Evolutionary conservation across 768 basidiomycete genomes (phyloP).

Genomic region (Panellus pusillus): DNA sequence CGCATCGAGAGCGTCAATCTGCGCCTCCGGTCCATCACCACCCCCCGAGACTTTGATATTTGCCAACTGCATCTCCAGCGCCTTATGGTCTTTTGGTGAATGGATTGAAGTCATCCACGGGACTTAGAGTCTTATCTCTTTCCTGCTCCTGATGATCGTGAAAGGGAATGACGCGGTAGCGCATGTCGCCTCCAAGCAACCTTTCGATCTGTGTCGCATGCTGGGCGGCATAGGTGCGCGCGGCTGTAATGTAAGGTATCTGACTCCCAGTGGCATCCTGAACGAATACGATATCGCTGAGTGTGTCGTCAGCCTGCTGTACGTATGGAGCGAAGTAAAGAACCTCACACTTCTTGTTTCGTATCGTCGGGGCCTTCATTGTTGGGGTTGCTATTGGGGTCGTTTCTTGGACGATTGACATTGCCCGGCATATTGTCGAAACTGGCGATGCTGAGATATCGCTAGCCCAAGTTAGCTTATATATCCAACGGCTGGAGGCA

Average conservation of each 20-base stretch:
- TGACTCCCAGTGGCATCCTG: constrained; percentile 47
- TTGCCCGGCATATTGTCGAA: constrained; percentile 5
- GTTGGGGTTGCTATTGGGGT: too few species aligned
- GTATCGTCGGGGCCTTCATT: neutral
- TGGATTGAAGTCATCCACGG: constrained; percentile 38
- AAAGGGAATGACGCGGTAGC: constrained; percentile 50
- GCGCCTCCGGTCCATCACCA: constrained; percentile 53
- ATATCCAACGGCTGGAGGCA: neutral
- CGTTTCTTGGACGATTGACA: neutral
- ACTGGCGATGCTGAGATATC: constrained; percentile 6
- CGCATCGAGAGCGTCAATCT: constrained; percentile 47
- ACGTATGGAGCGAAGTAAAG: neutral
- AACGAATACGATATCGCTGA: constrained; percentile 43
- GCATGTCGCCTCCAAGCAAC: constrained; percentile 42
- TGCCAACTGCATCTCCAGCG: constrained; percentile 38
- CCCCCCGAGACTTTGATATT: constrained; percentile 37
- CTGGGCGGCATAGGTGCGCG: neutral
- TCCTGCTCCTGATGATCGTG: constrained; percentile 48
- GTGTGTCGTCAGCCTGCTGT: constrained; percentile 7
- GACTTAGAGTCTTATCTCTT: constrained; percentile 38
- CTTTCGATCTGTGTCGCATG: constrained; percentile 28
- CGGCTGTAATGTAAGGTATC: constrained; percentile 28
- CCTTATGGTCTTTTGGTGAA: constrained; percentile 40
- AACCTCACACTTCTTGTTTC: neutral
- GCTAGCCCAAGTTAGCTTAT: neutral